Evolutionary conservation across 345 rosid genomes (phyloP).

Genomic region (Citrus sp.): DNA sequence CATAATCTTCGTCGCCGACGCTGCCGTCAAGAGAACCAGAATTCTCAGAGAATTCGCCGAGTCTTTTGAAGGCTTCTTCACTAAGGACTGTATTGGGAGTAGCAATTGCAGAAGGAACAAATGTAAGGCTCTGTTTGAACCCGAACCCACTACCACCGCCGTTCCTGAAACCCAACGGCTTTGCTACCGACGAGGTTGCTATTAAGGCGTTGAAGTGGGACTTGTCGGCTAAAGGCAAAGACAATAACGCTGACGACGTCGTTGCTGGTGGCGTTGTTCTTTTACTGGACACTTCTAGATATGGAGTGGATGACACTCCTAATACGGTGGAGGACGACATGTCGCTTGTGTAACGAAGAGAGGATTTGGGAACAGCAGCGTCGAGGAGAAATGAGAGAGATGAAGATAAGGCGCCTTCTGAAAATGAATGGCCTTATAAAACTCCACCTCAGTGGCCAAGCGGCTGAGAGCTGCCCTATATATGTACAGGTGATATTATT

Average conservation of each 20-base stretch:
- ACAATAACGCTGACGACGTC: neutral
- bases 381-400: neutral
- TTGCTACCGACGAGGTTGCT: neutral
- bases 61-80: slow-evolving; percentile 81
- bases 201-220: slow-evolving; percentile 35
- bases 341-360: neutral
- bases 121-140: slow-evolving; percentile 26
- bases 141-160: neutral
- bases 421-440: slow-evolving; percentile 19
- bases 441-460: slow-evolving; percentile 12
- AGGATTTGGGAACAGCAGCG: neutral
- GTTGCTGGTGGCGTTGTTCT: neutral
- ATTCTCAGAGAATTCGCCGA: slow-evolving; percentile 32
- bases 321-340: slow-evolving; percentile 41
- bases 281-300: slow-evolving; percentile 30
- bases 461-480: neutral
- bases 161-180: slow-evolving; percentile 18
- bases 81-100: slow-evolving; percentile 81
- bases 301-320: slow-evolving; percentile 46
- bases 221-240: slow-evolving; percentile 26
- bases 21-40: slow-evolving; percentile 25
- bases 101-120: slow-evolving; percentile 62
- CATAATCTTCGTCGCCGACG: slow-evolving; percentile 20
- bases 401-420: slow-evolving; percentile 10
- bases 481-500: too few species aligned